Evolutionary conservation across 345 rosid species (phyloP), one percentile per base, ranked within the genome.

Genomic region (Rhodamnia argentea): DNA sequence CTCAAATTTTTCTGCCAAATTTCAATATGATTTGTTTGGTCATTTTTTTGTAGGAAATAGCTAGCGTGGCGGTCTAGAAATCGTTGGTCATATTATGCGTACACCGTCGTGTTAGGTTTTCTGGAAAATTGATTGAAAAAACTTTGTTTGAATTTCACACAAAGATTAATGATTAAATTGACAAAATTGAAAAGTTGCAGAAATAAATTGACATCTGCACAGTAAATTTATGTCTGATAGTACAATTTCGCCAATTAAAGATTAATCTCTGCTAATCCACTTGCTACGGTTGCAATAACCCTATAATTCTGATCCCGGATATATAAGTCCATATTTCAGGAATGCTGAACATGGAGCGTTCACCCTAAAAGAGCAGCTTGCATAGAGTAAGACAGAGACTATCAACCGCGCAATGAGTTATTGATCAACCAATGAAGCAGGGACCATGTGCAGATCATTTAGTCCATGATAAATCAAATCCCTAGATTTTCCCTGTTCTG

Each of bases 21-120:
- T 56, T 57, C 6, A 24, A 57, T 10, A 10, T 57, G 11, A 57
- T 57, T 23, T 24, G 2, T 57, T 5, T 5, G 0, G 11, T 57
- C 5, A 7, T 7, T 29, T 62, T 62, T 62, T 10, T 2, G 10
- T 2, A 50, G 3, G 52, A 62, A 27, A 62, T 62, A 1, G 20
- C 20, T 62, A 2, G 14, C 1, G 1, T 62, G 20, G 0, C 2
- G 2, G 1, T 32, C 4, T 3, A 29, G 0, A 29, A 5, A 62
- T 1, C 0, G 0, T 62, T 5, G 2, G 0, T 7, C 11, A 29
- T 29, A 0, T 12, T 15, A 62, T 5, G 2, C 2, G 22, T 7
- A 59, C 37, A 13, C 0, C 27, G 0, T 10, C 14, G 6, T 13
- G 32, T n/a, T 13, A 13, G 3, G 5, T 59, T 59, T 59, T 8